These are phyloP conservation scores for Annona cherimola DNA, from an alignment of 164 flowering plant genomes.

Conservation along the genomic window DNA sequence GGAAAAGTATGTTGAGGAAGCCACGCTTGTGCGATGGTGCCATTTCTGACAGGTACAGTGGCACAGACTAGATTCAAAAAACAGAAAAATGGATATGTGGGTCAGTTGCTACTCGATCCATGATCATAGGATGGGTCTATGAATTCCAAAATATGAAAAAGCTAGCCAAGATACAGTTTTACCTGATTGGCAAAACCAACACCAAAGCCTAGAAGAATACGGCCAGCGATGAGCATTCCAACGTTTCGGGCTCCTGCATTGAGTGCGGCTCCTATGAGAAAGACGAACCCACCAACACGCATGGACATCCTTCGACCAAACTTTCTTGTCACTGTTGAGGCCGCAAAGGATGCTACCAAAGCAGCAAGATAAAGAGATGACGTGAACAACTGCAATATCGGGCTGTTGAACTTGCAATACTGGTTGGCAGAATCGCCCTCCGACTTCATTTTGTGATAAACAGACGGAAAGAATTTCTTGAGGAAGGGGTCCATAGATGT, in stretches of 20 bases:
- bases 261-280: conserved; percentile 51
- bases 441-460: conserved; percentile 33
- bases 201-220: conserved; percentile 64
- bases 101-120: too few species aligned
- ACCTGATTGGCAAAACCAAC: conserved; percentile 80
- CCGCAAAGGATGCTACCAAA: conserved; percentile 36
- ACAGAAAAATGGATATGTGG: too few species aligned
- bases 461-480: conserved; percentile 54
- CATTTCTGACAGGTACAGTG: conserved; percentile 80
- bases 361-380: conserved; percentile 72
- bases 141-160: too few species aligned
- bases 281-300: conserved; percentile 56
- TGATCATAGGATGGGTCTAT: too few species aligned
- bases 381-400: conserved; percentile 49
- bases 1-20: conserved; percentile 71
- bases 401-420: conserved; percentile 66
- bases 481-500: conserved; percentile 58
- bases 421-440: conserved; percentile 32
- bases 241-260: conserved; percentile 46
- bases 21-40: conserved; percentile 77
- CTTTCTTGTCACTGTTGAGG: conserved; percentile 37
- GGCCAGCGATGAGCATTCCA: conserved; percentile 64
- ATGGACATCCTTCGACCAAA: conserved; percentile 55
- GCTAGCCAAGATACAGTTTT: too few species aligned
- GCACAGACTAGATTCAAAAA: too few species aligned